Conservation (phyloP, 306 rosid genomes). For the Fragaria nilgerrensis region DNA sequence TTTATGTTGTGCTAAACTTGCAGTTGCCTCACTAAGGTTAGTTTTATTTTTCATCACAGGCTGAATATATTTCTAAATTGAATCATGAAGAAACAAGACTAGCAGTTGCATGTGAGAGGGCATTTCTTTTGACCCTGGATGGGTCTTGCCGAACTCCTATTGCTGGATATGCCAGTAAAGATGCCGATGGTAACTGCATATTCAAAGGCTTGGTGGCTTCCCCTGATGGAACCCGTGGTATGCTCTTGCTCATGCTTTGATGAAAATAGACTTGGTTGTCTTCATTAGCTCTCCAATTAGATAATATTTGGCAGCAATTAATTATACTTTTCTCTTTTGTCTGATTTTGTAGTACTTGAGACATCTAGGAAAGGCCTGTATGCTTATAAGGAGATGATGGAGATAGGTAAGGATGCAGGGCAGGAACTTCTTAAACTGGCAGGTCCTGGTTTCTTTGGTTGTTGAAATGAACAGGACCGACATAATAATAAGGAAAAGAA, state of each 20-base stretch:
- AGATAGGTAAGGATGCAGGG: constrained; percentile 85
- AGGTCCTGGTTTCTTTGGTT: constrained; percentile 72
- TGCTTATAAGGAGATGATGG: constrained; percentile 62
- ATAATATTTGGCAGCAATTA: not conserved
- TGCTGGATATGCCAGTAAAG: constrained; percentile 80
- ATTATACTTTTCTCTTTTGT: constrained; percentile 10
- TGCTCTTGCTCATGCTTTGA: not conserved
- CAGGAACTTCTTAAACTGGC: constrained; percentile 80
- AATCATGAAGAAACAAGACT: constrained; percentile 88
- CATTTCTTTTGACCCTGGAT: constrained; percentile 67
- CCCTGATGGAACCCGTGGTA: constrained; percentile 80
- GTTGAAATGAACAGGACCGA: constrained; percentile 19
- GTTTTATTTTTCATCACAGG: constrained; percentile 42
- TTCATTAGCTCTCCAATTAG: not conserved
- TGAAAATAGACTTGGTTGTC: constrained; percentile 8
- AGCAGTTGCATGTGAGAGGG: constrained; percentile 83
- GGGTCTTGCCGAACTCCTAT: constrained; percentile 95
- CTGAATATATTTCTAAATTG: constrained; percentile 60
- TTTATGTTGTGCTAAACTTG: not conserved
- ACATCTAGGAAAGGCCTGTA: constrained; percentile 73
- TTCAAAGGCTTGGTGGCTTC: constrained; percentile 88
- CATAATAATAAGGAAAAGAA: not conserved
- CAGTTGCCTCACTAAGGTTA: not conserved
- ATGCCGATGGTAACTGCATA: constrained; percentile 63
- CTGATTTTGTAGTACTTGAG: constrained; percentile 53